Percentiles rank a stretch among this genome's conserved stretches.
phyloP scores from a whole-genome alignment of 495 filamentous ascomycete species.

The Daldinia childiae region DNA sequence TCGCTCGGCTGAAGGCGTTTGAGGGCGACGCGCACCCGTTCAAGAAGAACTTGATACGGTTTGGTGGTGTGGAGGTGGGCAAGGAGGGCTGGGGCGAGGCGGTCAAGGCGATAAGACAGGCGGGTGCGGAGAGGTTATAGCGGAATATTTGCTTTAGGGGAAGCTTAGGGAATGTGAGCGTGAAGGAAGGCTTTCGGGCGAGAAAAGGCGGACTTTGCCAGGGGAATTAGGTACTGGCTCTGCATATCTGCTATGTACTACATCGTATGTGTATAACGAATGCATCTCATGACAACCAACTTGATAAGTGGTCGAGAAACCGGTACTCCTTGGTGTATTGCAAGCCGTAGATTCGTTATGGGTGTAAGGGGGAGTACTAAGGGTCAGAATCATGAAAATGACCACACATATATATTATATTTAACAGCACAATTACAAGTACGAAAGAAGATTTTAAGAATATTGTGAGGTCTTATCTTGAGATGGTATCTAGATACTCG shows the following conservation, averaged over 20 bases:
- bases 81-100: constrained; percentile 56
- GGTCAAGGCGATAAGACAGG: constrained; percentile 52
- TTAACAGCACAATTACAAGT: background rate
- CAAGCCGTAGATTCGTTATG: background rate
- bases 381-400: too few relatives aligned
- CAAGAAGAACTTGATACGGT: constrained; percentile 83
- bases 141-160: background rate
- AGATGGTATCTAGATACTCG: constrained; percentile 35
- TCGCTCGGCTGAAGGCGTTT: constrained; percentile 94
- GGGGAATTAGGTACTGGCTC: constrained; percentile 13
- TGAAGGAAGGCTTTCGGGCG: background rate
- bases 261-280: constrained; percentile 36
- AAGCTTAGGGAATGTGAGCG: background rate
- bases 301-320: background rate
- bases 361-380: too few relatives aligned
- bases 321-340: background rate
- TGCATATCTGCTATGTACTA: constrained; percentile 42
- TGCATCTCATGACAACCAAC: constrained; percentile 28
- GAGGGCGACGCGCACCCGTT: constrained; percentile 92
- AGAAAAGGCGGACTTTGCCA: constrained; percentile 15
- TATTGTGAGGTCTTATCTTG: constrained; percentile 3
- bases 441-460: background rate
- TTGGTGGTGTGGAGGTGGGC: constrained; percentile 66
- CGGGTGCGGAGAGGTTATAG: constrained; percentile 55
- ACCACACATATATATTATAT: background rate